Base-by-base conservation (phyloP, 306 rosid genomes). In the Cicer arietinum region DNA sequence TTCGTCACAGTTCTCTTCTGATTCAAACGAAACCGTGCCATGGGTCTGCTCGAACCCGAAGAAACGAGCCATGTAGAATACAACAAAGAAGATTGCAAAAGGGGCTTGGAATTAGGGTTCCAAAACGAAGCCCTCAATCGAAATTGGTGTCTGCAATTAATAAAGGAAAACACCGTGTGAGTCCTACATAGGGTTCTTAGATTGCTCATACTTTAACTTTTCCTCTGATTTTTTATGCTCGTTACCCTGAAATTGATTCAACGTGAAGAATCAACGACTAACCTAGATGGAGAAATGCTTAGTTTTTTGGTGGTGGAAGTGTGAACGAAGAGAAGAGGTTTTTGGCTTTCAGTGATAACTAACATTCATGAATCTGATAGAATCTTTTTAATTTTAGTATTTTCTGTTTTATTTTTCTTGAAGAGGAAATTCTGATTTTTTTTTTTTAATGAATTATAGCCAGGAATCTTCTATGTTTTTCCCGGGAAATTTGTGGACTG, bases 1-100 rank as follows among this genome's bases (percentile, higher is more conserved):
- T 67, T 86, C 22, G 84, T 88, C 50, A 86, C 47, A 45, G 91
- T 88, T 79, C 94, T 87, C 82, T 91, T 83, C 84, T 86, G 98
- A 70, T 79, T 83, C 39, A 80, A 66, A 9, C 91, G 87, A 74
- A 90, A 87, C 89, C 86, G 82, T 1, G 66, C 75, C 63, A 79
- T 85, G 1, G 71, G 42, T 35, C 82, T 69, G 25, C n/a, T 77
- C 40, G 84, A 82, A 59, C 65, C 73, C 14, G 77, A 74, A 10
- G 85, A 77, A 64, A 81, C 86, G 71, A 81, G 73, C 74, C 85
- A 70, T 22, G 85, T 40, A 54, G 90, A 84, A 62, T 80, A 78
- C 22, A 80, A 46, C 8, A 76, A 79, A 4, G 75, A 67, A 0
- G 82, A 76, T 1, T 83, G 71, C 43, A 83, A 80, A 9, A 53